Evolutionary conservation across 805 yeast genomes (phyloP).

Genomic region (Isabelozyma pseudorhagii): DNA sequence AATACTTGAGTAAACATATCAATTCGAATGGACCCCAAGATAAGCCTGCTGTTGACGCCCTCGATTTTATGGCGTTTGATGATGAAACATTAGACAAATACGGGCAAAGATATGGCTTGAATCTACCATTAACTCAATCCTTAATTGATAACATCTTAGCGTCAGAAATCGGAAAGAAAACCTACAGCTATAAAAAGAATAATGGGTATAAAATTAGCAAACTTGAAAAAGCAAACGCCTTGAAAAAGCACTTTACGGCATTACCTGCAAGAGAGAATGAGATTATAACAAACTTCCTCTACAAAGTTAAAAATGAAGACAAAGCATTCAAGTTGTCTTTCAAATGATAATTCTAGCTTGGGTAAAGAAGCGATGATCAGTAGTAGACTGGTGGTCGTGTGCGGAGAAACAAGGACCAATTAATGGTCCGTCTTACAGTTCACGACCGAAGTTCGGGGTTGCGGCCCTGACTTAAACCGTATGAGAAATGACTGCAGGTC

Average conservation of each 20-base stretch:
- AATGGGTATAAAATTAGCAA: slow-evolving; percentile 44
- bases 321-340: slow-evolving; percentile 40
- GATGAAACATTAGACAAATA: slow-evolving; percentile 67
- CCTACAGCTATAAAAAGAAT: slow-evolving; percentile 42
- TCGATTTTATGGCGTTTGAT: slow-evolving; percentile 68
- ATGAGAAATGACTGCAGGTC: no score
- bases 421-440: no score
- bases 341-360: slow-evolving; percentile 13
- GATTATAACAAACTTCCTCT: slow-evolving; percentile 81
- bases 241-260: slow-evolving; percentile 65
- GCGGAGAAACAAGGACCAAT: background rate
- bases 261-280: slow-evolving; percentile 74
- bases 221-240: slow-evolving; percentile 55
- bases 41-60: slow-evolving; percentile 46
- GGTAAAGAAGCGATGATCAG: background rate
- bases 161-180: slow-evolving; percentile 70
- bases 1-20: slow-evolving; percentile 62
- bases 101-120: slow-evolving; percentile 55
- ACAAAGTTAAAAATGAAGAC: slow-evolving; percentile 73
- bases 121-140: slow-evolving; percentile 59
- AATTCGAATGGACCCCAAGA: slow-evolving; percentile 73
- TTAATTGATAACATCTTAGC: slow-evolving; percentile 67
- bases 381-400: background rate
- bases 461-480: no score
- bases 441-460: no score